Evolutionary conservation across 208 protist genomes (phyloP), one percentile per base, ranked within the genome.

Genomic region (Kentomonas sorsogonicus): DNA sequence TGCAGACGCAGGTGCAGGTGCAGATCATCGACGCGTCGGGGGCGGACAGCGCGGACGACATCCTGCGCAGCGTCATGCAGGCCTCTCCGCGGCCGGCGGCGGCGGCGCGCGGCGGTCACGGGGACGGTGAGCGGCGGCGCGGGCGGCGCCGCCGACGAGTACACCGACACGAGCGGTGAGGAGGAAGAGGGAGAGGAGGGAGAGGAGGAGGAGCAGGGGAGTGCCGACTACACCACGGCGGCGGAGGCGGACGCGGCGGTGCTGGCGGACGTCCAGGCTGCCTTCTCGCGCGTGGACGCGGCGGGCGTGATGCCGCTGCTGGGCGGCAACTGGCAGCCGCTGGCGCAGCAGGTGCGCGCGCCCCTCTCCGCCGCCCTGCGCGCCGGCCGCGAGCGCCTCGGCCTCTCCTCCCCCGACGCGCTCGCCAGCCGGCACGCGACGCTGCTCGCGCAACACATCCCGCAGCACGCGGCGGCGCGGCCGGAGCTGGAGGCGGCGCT

Each of bases 241-340:
- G 33, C 33, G 33, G 7, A 36, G 33, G 33, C 11, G 33, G 33
- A 36, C 33, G 11, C 33, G 33, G 33, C 33, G 7, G 7, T 11
- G 33, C 33, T 36, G 33, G 7, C 33, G 7, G 11, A 5, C 33
- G 33, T 11, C 33, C n/a, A n/a, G n/a, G n/a, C n/a, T n/a, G n/a
- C n/a, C n/a, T n/a, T n/a, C n/a, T n/a, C n/a, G n/a, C 44, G 51
- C 34, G 34, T 4, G 22, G 22, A 22, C 34, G 40, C 20, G n/a
- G n/a, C n/a, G n/a, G n/a, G n/a, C n/a, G n/a, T n/a, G n/a, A n/a
- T n/a, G n/a, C n/a, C n/a, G n/a, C n/a, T n/a, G n/a, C 3, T 58
- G 53, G 2, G 23, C 3, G 53, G 38, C 27, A 58, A 44, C 39
- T 58, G 53, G 53, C 16, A 6, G 10, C 53, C 53, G n/a, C 7